phyloP scores from a whole-genome alignment of 768 basidiomycete species.

The Kwoniella heveanensis region DNA sequence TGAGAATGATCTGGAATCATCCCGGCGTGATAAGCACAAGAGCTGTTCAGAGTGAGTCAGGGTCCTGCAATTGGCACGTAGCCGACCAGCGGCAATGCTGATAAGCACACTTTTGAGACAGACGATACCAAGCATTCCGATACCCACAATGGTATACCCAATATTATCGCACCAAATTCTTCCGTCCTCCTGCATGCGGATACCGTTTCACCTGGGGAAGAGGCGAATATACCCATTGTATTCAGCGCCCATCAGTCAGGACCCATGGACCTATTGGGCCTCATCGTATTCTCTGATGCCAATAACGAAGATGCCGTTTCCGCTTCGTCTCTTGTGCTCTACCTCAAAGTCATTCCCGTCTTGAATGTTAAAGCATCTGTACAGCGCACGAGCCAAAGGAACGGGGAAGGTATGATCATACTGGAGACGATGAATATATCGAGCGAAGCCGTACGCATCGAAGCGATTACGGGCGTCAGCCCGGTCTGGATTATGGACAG shows the following conservation, averaged over 20 bases:
- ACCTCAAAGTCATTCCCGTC: conserved; percentile 7
- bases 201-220: conserved; percentile 61
- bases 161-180: conserved; percentile 13
- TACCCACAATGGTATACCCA: conserved; percentile 58
- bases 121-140: conserved; percentile 59
- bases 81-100: too few relatives aligned
- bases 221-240: conserved; percentile 62
- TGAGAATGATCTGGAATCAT: conserved; percentile 69
- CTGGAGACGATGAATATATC: conserved; percentile 14
- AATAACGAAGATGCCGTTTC: background rate
- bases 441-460: conserved; percentile 8
- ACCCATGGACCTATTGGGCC: conserved; percentile 11
- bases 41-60: conserved; percentile 60
- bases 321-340: background rate
- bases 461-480: conserved; percentile 12
- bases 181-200: conserved; percentile 23
- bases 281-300: conserved; percentile 8
- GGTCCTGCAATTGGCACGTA: background rate
- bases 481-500: conserved; percentile 8
- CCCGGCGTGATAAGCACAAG: conserved; percentile 57
- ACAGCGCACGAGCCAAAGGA: background rate
- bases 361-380: background rate
- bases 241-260: conserved; percentile 63
- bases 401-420: background rate
- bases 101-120: too few relatives aligned